A percentile compares a stretch with the other conserved stretches of the same genome.
Evolutionary conservation across 768 basidiomycete genomes (phyloP).

Genomic region (Terana coerulea): DNA sequence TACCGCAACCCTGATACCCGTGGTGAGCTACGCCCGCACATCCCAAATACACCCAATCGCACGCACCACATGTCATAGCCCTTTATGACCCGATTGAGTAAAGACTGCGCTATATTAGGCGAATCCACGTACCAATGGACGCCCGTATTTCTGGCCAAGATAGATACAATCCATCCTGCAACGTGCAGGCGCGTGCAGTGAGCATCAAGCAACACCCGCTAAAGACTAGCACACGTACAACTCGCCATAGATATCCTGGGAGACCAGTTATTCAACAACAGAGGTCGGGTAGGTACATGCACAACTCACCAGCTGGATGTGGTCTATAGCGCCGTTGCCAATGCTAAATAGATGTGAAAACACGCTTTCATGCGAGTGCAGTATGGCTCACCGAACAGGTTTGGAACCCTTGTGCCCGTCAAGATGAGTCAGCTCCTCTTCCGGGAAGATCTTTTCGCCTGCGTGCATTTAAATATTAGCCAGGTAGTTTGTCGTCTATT

Average conservation of each 20-base stretch:
- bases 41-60: too few species aligned
- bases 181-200: not conserved
- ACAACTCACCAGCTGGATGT: conserved; percentile 69
- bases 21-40: not conserved
- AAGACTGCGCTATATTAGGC: not conserved
- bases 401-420: conserved; percentile 86
- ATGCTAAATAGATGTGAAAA: conserved; percentile 40
- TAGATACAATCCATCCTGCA: conserved; percentile 93
- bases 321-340: conserved; percentile 95
- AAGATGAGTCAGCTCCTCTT: conserved; percentile 83
- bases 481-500: not conserved
- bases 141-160: conserved; percentile 89
- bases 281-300: too few species aligned
- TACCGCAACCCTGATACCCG: conserved; percentile 53
- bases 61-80: conserved; percentile 58
- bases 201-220: too few species aligned
- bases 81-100: conserved; percentile 27
- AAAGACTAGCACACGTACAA: conserved; percentile 45
- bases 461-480: not conserved
- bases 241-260: conserved; percentile 96
- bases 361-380: not conserved
- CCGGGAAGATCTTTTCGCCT: conserved; percentile 65
- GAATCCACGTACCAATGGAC: conserved; percentile 55
- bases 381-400: conserved; percentile 56
- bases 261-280: too few species aligned